phyloP scores from a whole-genome alignment of 2,329 filamentous ascomycete genomes.

The Colletotrichum trifolii region DNA sequence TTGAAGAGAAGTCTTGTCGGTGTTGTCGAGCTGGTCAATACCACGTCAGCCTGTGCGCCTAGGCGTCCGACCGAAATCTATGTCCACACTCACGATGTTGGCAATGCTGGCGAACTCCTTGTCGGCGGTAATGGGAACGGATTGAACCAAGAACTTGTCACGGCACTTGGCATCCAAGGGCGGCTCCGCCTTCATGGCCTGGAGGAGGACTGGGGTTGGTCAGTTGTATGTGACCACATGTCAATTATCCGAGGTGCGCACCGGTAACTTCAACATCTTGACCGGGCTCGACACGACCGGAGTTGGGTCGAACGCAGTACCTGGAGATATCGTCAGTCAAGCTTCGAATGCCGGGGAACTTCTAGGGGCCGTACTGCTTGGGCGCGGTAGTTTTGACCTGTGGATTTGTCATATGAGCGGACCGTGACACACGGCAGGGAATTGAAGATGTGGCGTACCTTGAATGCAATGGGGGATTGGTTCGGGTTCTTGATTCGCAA shows the following conservation, averaged over 20 bases:
- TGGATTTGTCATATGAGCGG: constrained; percentile 26
- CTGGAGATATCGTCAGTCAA: constrained; percentile 58
- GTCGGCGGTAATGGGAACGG: constrained; percentile 83
- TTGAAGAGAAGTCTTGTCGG: constrained; percentile 80
- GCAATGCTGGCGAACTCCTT: constrained; percentile 85
- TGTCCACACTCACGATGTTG: constrained; percentile 41
- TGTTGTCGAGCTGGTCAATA: constrained; percentile 77
- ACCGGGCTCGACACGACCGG: constrained; percentile 91
- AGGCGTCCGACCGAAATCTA: background rate
- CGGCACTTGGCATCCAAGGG: constrained; percentile 87
- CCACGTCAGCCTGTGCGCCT: constrained; percentile 24
- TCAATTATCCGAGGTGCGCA: constrained; percentile 54
- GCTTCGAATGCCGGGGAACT: constrained; percentile 35
- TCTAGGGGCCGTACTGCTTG: constrained; percentile 81
- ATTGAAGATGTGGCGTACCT: constrained; percentile 59
- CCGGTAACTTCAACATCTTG: constrained; percentile 92
- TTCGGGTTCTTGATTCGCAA: constrained; percentile 75
- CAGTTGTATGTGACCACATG: constrained; percentile 39
- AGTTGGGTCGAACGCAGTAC: constrained; percentile 98
- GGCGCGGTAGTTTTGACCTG: constrained; percentile 99
- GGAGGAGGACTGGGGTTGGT: constrained; percentile 78
- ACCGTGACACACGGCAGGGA: constrained; percentile 10
- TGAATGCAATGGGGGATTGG: constrained; percentile 73
- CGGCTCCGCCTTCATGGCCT: constrained; percentile 97
- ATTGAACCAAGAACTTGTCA: constrained; percentile 98